Evolutionary conservation across 2,329 filamentous ascomycete genomes (phyloP), one percentile per base, ranked within the genome.

Genomic region (Fusarium veterinarium): DNA sequence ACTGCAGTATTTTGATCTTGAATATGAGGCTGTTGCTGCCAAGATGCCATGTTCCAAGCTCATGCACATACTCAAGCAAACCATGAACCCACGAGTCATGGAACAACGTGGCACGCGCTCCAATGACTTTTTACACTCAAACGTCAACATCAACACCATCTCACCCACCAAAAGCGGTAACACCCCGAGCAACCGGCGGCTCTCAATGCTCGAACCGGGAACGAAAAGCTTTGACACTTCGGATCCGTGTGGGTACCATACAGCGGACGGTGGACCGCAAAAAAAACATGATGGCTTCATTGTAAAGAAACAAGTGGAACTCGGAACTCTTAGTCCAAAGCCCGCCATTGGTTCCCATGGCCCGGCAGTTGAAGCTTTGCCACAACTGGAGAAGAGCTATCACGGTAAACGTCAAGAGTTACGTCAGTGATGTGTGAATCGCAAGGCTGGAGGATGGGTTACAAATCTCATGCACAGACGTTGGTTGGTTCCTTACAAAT

Each of bases 381-480:
- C 63, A 72, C 51, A 31, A 42, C 7, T 53, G 23, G 35, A 53
- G 25, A 40, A 38, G 30, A 52, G 37, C 30, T 35, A 66, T 71
- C 66, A 48, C 51, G 52, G 38, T 42, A 52, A 58, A 48, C 66
- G 66, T 73, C 62, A 67, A 71, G 23, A 37, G 66, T 73, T 73
- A 71, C 70, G 70, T 67, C 71, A 73, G 67, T 60, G 37, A 45
- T 33, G 41, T 11, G 35, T 40, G 31, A 23, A 35, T 31, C 20
- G n/a, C 48, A 35, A 56, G 37, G 19, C 23, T 53, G 33, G 49
- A 53, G 2, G 33, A 40, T 30, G 33, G 23, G 35, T 72, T 72
- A 71, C 70, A 73, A 72, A 72, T 72, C 56, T n/a, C 38, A 67
- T 69, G 64, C 66, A 64, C 64, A 56, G 64, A 69, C 64, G 3